Base-by-base conservation (phyloP, 352 stramenopile genomes). In the Pythium plurisporium region DNA sequence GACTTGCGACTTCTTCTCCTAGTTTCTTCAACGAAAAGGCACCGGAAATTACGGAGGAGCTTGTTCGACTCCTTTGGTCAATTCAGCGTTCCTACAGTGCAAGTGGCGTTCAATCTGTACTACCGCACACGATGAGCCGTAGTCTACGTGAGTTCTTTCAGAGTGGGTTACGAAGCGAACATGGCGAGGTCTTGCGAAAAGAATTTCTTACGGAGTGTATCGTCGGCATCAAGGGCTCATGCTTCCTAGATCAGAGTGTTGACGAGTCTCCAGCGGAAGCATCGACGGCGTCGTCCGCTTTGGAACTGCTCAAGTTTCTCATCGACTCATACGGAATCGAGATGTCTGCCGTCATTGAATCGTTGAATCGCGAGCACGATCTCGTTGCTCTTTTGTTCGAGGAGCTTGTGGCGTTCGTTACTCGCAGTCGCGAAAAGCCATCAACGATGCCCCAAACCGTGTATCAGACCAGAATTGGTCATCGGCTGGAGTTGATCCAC, bases 241-340 rank as follows among this genome's bases (percentile, higher is more conserved):
- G 79, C 57, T 86, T 64, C 38, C 56, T 76, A 10, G 59, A 69
- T 34, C 64, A 63, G 33, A 56, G 43, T 38, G 37, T 68, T 41
- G 25, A 40, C 48, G 53, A 64, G 36, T 30, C 67, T 64, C 23
- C 19, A 62, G 22, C 54, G 48, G 30, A 67, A 59, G 71, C 79
- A 38, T 64, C 61, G 6, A 67, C 70, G 23, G 76, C 79, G 2
- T 90, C 79, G 11, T 89, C 90, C 31, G 79, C 84, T 6, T 66
- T 93, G 47, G 86, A 95, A 52, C 56, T 93, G 38, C 71, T 95
- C 14, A 90, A 91, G 59, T 91, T 95, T 33, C 54, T 95, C n/a
- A 86, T 95, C 27, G 82, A 93, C 46, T 91, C 86, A 15, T 91
- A 94, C 47, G 73, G 79, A 37, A 70, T 78, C 22, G 81, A 91